phyloP scores from a whole-genome alignment of 2,329 filamentous ascomycete genomes.

The Aspergillus awamori region DNA sequence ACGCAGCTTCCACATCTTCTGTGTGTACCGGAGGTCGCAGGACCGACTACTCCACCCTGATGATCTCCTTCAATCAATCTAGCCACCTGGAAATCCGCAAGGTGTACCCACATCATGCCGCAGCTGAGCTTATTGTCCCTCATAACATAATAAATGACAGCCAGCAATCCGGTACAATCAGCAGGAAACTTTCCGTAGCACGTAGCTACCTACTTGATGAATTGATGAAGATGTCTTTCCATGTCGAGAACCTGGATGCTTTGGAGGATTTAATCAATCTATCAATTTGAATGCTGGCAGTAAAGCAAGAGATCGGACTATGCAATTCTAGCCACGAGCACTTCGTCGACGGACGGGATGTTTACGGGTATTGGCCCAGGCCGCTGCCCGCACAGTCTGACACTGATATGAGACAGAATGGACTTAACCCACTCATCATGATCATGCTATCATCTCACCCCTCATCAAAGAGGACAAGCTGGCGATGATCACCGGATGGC shows the following conservation, averaged over 20 bases:
- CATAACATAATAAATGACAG: neutral
- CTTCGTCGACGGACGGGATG: too few relatives aligned
- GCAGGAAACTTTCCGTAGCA: too few relatives aligned
- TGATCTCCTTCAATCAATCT: neutral
- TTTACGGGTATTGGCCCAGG: too few relatives aligned
- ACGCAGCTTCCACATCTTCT: too few relatives aligned
- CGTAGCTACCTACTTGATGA: too few relatives aligned
- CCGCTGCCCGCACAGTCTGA: neutral
- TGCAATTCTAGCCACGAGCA: too few relatives aligned
- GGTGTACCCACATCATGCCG: neutral
- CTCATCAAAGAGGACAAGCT: neutral
- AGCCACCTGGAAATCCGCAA: neutral
- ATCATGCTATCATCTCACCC: too few relatives aligned
- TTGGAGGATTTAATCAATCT: too few relatives aligned
- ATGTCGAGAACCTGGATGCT: neutral
- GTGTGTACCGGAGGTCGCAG: neutral
- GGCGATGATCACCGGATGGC: neutral
- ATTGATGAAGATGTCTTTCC: too few relatives aligned
- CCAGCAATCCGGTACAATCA: neutral
- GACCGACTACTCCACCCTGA: neutral
- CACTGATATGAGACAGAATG: neutral
- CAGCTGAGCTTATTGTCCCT: neutral
- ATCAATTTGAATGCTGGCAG: too few relatives aligned
- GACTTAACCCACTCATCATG: too few relatives aligned
- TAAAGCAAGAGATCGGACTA: too few relatives aligned